These are phyloP conservation scores for Blastobotrys serpentis DNA, from an alignment of 1,139 yeast genomes.

Conservation along the genomic window DNA sequence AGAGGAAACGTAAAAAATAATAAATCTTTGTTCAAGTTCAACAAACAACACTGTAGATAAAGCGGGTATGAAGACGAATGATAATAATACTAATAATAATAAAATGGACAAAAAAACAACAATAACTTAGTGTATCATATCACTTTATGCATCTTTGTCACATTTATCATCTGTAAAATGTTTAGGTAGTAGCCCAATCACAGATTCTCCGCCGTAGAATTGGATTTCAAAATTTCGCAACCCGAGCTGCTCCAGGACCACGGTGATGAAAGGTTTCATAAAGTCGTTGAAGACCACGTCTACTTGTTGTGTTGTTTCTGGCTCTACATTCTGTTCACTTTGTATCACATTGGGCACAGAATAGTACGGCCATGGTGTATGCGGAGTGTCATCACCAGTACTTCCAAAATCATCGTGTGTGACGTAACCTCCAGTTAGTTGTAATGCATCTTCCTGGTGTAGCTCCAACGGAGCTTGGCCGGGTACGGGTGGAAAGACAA, in stretches of 20 bases:
- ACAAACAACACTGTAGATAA: no score
- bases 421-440: constrained; percentile 58
- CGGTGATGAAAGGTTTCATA: constrained; percentile 58
- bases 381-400: constrained; percentile 88
- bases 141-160: background rate
- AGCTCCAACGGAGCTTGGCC: background rate
- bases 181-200: constrained; percentile 46
- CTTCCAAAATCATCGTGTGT: constrained; percentile 81
- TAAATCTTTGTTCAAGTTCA: no score
- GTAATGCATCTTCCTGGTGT: background rate
- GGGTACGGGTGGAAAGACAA: background rate
- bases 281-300: constrained; percentile 81
- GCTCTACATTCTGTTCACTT: constrained; percentile 39
- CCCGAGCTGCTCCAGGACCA: constrained; percentile 48
- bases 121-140: no score
- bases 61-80: no score
- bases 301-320: constrained; percentile 40
- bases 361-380: constrained; percentile 57
- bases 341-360: constrained; percentile 77
- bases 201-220: constrained; percentile 51
- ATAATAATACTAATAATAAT: no score
- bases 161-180: constrained; percentile 23
- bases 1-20: constrained; percentile 7
- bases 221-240: constrained; percentile 26
- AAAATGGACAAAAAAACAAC: no score